Evolutionary conservation across 495 filamentous ascomycete species (phyloP).

Genomic region (Clavariopsis aquatica): DNA sequence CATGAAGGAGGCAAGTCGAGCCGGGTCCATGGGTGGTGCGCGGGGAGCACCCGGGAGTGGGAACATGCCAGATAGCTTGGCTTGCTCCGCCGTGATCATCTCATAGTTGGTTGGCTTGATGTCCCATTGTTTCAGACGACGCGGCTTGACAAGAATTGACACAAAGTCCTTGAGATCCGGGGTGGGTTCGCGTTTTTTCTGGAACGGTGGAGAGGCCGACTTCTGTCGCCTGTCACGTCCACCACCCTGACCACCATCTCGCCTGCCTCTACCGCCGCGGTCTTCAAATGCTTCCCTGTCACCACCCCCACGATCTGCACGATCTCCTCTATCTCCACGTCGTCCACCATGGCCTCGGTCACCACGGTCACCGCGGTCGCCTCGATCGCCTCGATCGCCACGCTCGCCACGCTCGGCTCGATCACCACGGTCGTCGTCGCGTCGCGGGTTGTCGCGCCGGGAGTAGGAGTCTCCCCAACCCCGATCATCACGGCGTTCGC

Average conservation of each 20-base stretch:
- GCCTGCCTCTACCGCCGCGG: constrained; percentile 52
- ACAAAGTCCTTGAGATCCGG: constrained; percentile 87
- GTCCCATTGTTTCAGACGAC: constrained; percentile 96
- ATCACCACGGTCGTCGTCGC: constrained; percentile 24
- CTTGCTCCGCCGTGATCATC: constrained; percentile 97
- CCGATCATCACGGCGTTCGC: constrained; percentile 49
- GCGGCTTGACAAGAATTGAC: constrained; percentile 76
- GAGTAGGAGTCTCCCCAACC: constrained; percentile 40
- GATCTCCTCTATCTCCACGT: constrained; percentile 50
- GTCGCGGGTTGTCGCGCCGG: constrained; percentile 31
- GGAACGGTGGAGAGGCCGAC: constrained; percentile 70
- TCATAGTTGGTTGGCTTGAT: constrained; percentile 98
- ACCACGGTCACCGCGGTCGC: constrained; percentile 26
- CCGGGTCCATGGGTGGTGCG: constrained; percentile 95
- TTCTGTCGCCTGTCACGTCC: constrained; percentile 61
- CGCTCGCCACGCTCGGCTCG: constrained; percentile 40
- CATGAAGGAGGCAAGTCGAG: constrained; percentile 92
- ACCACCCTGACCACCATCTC: constrained; percentile 48
- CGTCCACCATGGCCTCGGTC: constrained; percentile 52
- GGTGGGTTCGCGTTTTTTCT: constrained; percentile 90
- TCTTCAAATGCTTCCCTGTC: constrained; percentile 1
- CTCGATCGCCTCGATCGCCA: constrained; percentile 49
- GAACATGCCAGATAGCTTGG: constrained; percentile 99
- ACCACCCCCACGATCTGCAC: constrained; percentile 32
- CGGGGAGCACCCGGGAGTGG: constrained; percentile 92